Base-by-base conservation (phyloP, 768 basidiomycete genomes). In the Tephrocybe sp. region DNA sequence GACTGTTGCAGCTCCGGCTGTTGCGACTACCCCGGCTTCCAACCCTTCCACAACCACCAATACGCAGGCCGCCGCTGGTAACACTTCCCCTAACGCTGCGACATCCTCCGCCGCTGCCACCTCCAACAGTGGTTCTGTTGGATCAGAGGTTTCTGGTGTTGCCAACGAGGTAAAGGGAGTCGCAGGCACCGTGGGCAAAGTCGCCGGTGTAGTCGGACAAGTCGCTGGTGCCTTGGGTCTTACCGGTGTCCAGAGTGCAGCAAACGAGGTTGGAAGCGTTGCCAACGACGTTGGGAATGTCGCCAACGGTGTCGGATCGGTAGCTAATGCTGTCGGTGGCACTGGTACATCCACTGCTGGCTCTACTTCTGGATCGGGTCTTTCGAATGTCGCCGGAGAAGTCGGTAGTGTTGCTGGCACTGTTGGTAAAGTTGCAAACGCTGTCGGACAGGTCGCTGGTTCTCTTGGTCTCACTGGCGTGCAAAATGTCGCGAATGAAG, bases 371-470 rank as follows among this genome's bases (percentile, higher is more conserved):
- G n/a, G n/a, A 22, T 37, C 46, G 9, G 18, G 8, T 8, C 41
- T 36, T n/a, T 28, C 16, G 7, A 30, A 39, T n/a, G 35, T 38
- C 26, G 46, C 49, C 6, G 24, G 34, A 12, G 30, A 31, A 1
- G 38, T 50, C 3, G 24, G 27, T 15, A 42, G 49, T 19, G 49
- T 50, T 9, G 49, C 49, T 27, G 41, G 41, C 16, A 50, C 49
- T 5, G 49, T 43, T 15, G 49, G 49, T 16, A 50, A 50, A 25
- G 28, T 43, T 21, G 46, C 46, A 28, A 37, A 27, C 18, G 34
- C 36, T 19, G 35, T 47, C 18, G 46, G 46, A 15, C 46, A 41
- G 15, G 40, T 41, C 26, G 40, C 40, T 27, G 40, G 40, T 41
- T 24, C 40, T 15, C 40, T 41, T 9, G 40, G 40, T n/a, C 40